Conservation (phyloP, 1,139 yeast genomes). For the Yamadazyma aaseri region DNA sequence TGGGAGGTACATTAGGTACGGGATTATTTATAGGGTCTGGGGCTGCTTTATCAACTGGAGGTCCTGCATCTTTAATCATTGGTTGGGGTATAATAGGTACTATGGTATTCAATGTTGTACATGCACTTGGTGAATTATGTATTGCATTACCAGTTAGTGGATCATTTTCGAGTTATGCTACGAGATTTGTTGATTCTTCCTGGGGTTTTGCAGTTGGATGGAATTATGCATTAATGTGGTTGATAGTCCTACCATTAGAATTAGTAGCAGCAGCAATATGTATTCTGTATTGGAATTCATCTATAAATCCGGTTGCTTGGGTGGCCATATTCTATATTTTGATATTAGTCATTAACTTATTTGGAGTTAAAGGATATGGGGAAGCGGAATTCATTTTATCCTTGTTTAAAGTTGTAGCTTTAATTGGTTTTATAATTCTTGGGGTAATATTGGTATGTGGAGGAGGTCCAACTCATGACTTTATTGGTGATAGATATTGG, state of each 20-base stretch:
- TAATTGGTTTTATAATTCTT: constrained; percentile 62
- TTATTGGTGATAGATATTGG: constrained; percentile 65
- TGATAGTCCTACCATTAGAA: constrained; percentile 72
- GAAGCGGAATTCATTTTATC: constrained; percentile 70
- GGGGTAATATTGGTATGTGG: constrained; percentile 65
- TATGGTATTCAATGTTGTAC: constrained; percentile 72
- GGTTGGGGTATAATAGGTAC: constrained; percentile 70
- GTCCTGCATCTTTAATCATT: constrained; percentile 74
- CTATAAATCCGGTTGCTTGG: constrained; percentile 61
- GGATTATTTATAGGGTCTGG: constrained; percentile 79
- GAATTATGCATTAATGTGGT: constrained; percentile 82
- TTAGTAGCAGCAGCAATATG: constrained; percentile 76
- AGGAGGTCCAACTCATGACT: constrained; percentile 63
- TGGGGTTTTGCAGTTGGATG: constrained; percentile 81
- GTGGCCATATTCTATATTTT: constrained; percentile 63
- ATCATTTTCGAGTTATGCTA: constrained; percentile 70
- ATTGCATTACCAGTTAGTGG: constrained; percentile 79
- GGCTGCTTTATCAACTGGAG: constrained; percentile 62
- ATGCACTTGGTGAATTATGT: constrained; percentile 84
- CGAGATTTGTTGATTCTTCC: constrained; percentile 68
- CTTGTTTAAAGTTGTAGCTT: constrained; percentile 57
- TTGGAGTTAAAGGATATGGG: constrained; percentile 74
- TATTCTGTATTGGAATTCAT: constrained; percentile 60
- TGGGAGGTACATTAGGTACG: constrained; percentile 67
- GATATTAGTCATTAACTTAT: constrained; percentile 55